Evolutionary conservation across 441 rosid genomes (phyloP), one percentile per base, ranked within the genome.

Genomic region (Populus hybrid): DNA sequence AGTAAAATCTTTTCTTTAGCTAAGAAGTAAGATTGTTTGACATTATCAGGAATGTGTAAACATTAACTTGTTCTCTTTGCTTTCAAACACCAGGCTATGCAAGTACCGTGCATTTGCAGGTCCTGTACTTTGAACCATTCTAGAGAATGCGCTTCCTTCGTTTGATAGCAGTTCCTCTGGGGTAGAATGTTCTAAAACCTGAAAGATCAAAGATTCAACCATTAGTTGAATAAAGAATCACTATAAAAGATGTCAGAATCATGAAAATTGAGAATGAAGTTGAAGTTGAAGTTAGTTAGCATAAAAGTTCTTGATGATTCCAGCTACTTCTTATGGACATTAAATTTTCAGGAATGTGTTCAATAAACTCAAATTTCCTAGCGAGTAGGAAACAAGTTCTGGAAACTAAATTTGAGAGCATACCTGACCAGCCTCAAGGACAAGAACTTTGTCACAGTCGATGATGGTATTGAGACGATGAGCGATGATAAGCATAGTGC

Each of bases 41-140:
- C 61, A 54, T 54, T 54, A 0, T 54, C 9, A 54, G 61, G 21
- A 54, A 54, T 54, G 0, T 54, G 0, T 54, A 54, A 16, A 0
- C 21, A 16, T 54, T 8, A 42, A 42, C 72, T 79, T 81, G 32
- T 80, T 80, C 66, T 81, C 86, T 70, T 83, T 83, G 64, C 81
- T 85, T 72, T 86, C 93, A 6, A 90, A 88, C 70, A 83, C 98
- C 74, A 95, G 84, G 84, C 91, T 74, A 7, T 92, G 93, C 21
- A 95, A 84, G 87, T 94, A 95, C 82, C 90, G 91, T 10, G 98
- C 97, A 78, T 95, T 95, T 71, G 98, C 95, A 50, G 92, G 69
- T 64, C 99, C 99, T 11, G 99, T 95, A 81, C 98, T 95, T 78
- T 87, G 94, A 68, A 94, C 99, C 99, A 95, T 95, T 82, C 86